Evolutionary conservation across 1,284 basidiomycete species (phyloP), one percentile per base, ranked within the genome.

Genomic region (Leccinum fallax): DNA sequence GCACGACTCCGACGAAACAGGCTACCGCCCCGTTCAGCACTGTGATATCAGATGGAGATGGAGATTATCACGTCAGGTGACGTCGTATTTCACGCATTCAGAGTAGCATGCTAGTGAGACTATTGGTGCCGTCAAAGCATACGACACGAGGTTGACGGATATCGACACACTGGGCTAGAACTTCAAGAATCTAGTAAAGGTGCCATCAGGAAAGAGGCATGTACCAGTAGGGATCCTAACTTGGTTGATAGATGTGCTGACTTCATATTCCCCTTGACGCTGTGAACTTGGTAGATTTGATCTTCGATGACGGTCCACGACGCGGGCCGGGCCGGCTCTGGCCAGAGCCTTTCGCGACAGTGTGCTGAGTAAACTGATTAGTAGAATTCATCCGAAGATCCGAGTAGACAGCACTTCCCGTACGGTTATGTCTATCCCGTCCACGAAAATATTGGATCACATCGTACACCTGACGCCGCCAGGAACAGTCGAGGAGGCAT

Each of bases 401-500:
- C 32, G 32, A 34, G 8, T 46, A 46, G 43, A 19, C 10, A 48
- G 46, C 46, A 48, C 46, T 21, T 21, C 19, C 46, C 46, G 8
- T n/a, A 15, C 19, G 10, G 36, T 9, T 30, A 67, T 71, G 67
- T 36, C 65, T 6, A 43, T 51, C 5, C 73, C 73, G 36, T 78
- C 80, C 15, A 88, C 86, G 0, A 78, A 76, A 51, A 83, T 73
- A 8, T 72, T 90, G 16, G 88, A 90, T 63, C 88, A 90, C 67
- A 84, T 90, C 62, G 81, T 90, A 0, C 83, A 90, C 69, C 76
- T 90, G n/a, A 85, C 83, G 0, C 83, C 87, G 1, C 84, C 87
- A 2, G 86, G 83, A 0, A 78, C 83, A 1, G 76, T 89, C 4
- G 68, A 79, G n/a, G 72, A 80, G 40, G 80, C 78, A n/a, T 77